A percentile compares a stretch with the other conserved stretches of the same genome.
phyloP scores from a whole-genome alignment of 106 monocot species.

The Acorus gramineus region DNA sequence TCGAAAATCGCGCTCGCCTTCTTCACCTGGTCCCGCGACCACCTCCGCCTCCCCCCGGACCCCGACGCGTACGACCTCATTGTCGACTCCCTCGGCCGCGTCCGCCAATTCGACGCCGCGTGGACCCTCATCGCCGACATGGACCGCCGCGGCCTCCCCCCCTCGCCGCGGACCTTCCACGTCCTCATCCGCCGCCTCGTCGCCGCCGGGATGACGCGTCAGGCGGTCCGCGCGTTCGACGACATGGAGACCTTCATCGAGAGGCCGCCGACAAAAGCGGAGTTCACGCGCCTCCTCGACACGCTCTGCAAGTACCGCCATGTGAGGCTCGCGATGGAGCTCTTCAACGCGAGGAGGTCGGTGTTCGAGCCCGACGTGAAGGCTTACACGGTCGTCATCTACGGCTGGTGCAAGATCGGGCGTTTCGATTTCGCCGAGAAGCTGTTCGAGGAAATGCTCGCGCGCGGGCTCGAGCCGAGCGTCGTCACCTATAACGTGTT shows the following conservation, averaged over 20 bases:
- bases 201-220: slow-evolving; percentile 69
- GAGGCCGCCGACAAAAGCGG: slow-evolving; percentile 31
- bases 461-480: slow-evolving; percentile 66
- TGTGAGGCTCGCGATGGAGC: slow-evolving; percentile 86
- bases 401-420: slow-evolving; percentile 89
- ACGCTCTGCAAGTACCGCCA: slow-evolving; percentile 95
- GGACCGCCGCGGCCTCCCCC: slow-evolving; percentile 37
- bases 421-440: slow-evolving; percentile 52
- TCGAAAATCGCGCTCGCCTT: slow-evolving; percentile 82
- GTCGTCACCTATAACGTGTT: slow-evolving; percentile 84
- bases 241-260: slow-evolving; percentile 94
- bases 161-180: slow-evolving; percentile 47
- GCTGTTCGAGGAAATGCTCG: slow-evolving; percentile 65
- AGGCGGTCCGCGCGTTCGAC: slow-evolving; percentile 73
- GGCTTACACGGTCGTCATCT: slow-evolving; percentile 76
- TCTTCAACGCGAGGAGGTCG: slow-evolving; percentile 82
- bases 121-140: slow-evolving; percentile 84
- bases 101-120: slow-evolving; percentile 79
- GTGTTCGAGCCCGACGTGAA: slow-evolving; percentile 56
- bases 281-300: slow-evolving; percentile 71
- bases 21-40: slow-evolving; percentile 64
- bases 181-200: slow-evolving; percentile 56
- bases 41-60: slow-evolving; percentile 20
- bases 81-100: slow-evolving; percentile 59
- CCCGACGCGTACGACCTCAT: slow-evolving; percentile 62